A percentile compares a stretch with the other conserved stretches of the same genome.
These are phyloP conservation scores for Phytophthora nicotianae DNA, from an alignment of 352 stramenopile genomes.

Conservation along the genomic window DNA sequence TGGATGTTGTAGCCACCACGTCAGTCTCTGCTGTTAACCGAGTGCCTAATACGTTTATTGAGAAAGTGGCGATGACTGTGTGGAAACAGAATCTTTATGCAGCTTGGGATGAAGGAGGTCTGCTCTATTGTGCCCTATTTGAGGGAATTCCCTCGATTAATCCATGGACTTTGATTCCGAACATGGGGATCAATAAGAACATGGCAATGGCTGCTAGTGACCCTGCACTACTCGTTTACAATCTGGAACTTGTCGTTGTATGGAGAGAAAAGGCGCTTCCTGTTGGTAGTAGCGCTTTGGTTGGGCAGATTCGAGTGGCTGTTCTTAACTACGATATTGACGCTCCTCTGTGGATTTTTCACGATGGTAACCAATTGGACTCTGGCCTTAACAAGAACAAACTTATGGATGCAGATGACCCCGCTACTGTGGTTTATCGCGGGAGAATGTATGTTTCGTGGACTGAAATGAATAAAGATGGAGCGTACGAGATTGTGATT, in stretches of 20 bases:
- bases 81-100: slow-evolving; percentile 62
- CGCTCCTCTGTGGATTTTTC: slow-evolving; percentile 72
- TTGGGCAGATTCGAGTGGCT: slow-evolving; percentile 62
- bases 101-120: slow-evolving; percentile 73
- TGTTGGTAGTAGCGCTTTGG: slow-evolving; percentile 15
- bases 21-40: slow-evolving; percentile 47
- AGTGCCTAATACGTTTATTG: slow-evolving; percentile 56
- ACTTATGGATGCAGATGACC: slow-evolving; percentile 48
- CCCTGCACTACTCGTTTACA: slow-evolving; percentile 58
- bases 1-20: slow-evolving; percentile 35
- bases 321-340: slow-evolving; percentile 57
- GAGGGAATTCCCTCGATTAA: slow-evolving; percentile 40
- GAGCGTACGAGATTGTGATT: slow-evolving; percentile 58
- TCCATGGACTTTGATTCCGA: slow-evolving; percentile 67
- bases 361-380: slow-evolving; percentile 56
- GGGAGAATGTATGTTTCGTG: slow-evolving; percentile 66
- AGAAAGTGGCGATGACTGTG: slow-evolving; percentile 43
- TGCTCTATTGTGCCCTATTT: slow-evolving; percentile 62
- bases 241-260: slow-evolving; percentile 59
- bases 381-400: slow-evolving; percentile 59
- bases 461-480: slow-evolving; percentile 44
- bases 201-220: slow-evolving; percentile 51
- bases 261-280: slow-evolving; percentile 54
- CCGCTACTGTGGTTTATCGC: slow-evolving; percentile 49
- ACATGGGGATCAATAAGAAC: slow-evolving; percentile 70